Percentiles rank a stretch among this genome's conserved stretches.
Conservation (phyloP, 2,329 filamentous ascomycete genomes). For the Pseudocercospora fijiensis region DNA sequence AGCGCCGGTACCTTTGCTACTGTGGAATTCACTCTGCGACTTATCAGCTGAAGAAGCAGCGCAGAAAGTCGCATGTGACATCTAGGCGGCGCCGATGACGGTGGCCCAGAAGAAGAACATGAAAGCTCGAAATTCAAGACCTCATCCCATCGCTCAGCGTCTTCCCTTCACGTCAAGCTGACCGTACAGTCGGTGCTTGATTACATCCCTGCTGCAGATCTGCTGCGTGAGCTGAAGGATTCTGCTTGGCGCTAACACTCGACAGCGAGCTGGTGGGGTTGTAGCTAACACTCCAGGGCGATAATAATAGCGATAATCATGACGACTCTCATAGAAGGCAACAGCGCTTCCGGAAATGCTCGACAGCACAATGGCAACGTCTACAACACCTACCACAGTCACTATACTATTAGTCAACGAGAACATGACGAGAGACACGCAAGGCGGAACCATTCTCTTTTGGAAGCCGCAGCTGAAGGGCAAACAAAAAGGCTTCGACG, state of each 20-base stretch:
- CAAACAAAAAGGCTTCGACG: conserved; percentile 10
- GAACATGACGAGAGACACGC: conserved; percentile 5
- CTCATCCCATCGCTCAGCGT: background rate
- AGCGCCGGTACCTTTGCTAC: conserved; percentile 97
- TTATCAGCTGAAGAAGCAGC: conserved; percentile 34
- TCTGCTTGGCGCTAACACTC: background rate
- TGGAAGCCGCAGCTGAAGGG: conserved; percentile 15
- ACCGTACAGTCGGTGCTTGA: background rate
- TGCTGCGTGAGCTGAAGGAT: background rate
- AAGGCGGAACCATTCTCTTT: background rate
- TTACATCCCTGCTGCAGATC: background rate
- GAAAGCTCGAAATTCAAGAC: background rate
- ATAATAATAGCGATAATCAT: background rate
- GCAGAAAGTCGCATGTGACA: background rate
- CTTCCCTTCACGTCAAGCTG: background rate
- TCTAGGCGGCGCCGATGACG: background rate
- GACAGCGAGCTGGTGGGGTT: background rate
- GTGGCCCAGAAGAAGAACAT: background rate
- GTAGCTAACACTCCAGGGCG: background rate
- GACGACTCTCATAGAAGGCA: background rate
- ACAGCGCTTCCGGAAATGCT: background rate
- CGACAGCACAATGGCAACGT: conserved; percentile 14
- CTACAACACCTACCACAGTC: conserved; percentile 6
- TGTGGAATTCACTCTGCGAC: conserved; percentile 42
- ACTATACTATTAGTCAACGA: conserved; percentile 10